Base-by-base conservation (phyloP, 2,329 filamentous ascomycete genomes). In the Aspergillus fructus region DNA sequence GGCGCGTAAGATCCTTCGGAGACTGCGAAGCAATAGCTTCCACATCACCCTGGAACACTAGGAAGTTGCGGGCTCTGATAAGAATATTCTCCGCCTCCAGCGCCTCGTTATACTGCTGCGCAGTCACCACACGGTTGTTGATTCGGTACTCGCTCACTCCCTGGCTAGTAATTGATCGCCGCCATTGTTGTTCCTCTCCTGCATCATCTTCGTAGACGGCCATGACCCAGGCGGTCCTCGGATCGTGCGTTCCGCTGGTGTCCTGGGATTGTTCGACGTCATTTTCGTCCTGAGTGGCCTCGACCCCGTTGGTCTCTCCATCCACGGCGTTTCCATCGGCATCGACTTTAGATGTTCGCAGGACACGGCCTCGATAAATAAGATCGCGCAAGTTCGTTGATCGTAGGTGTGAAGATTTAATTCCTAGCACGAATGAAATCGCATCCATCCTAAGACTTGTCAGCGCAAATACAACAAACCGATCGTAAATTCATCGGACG, bases 181-280 rank as follows among this genome's bases (percentile, higher is more conserved):
- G 96, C 94, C 94, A 99, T 65, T 88, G 87, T 71, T 97, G 93
- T 74, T 96, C 91, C 68, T 96, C 91, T 47, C 92, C 93, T 2
- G 92, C 92, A 72, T 99, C 94, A 70, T 99, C 94, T 72, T 97
- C 93, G 74, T 97, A 99, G 15, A 99, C 93, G 30, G 94, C 94
- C 92, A 97, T 97, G 13, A 99, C 96, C 93, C 93, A 99, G 3
- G 94, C 96, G 3, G 88, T 94, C 73, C 93, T 94, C 0, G 94
- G 94, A 67, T 99, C 93, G 63, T 86, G 85, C 55, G 77, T 75
- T 67, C 83, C 72, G 42, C 84, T 86, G 5, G 64, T 55, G 47
- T 75, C 74, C n/a, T 86, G 88, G 55, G 86, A 83, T 52, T 85
- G 83, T 66, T 89, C 84, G 33, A 83, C 81, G 40, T 84, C 65